A percentile compares a stretch with the other conserved stretches of the same genome.
Conservation (phyloP, 441 rosid genomes). For the Erodium moschatum region DNA sequence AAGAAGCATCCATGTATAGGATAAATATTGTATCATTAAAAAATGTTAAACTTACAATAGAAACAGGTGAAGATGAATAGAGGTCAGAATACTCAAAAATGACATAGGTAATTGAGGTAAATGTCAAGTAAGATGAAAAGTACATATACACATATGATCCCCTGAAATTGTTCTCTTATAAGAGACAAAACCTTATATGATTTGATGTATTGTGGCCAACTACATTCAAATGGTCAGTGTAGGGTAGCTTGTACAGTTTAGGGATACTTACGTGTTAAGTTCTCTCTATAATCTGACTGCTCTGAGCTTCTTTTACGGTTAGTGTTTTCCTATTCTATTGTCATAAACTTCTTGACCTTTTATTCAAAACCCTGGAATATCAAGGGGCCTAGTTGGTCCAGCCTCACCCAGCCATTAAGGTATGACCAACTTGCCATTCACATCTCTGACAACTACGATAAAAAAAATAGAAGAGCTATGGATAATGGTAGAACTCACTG, state of each 20-base stretch:
- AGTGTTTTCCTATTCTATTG: background rate
- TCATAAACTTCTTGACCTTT: background rate
- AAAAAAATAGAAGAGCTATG: background rate
- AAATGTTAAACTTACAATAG: background rate
- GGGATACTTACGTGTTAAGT: background rate
- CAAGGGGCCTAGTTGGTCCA: background rate
- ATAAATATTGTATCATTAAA: background rate
- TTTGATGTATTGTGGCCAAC: background rate
- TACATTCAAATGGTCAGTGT: background rate
- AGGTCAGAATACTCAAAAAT: background rate
- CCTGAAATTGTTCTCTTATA: background rate
- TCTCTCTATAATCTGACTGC: background rate
- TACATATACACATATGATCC: background rate
- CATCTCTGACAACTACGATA: background rate
- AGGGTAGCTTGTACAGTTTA: background rate
- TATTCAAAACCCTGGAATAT: constrained; percentile 2
- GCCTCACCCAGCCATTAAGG: background rate
- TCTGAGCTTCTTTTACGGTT: background rate
- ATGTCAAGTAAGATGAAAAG: constrained; percentile 4
- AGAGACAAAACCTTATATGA: background rate
- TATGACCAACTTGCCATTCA: background rate
- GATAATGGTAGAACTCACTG: constrained; percentile 43
- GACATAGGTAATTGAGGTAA: background rate
- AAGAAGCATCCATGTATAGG: constrained; percentile 22
- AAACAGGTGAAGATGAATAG: background rate